A percentile compares a stretch with the other conserved stretches of the same genome.
phyloP scores from a whole-genome alignment of 225 moss, liverwort and hornwort genomes.

The Pseudisothecium myosuroides region DNA sequence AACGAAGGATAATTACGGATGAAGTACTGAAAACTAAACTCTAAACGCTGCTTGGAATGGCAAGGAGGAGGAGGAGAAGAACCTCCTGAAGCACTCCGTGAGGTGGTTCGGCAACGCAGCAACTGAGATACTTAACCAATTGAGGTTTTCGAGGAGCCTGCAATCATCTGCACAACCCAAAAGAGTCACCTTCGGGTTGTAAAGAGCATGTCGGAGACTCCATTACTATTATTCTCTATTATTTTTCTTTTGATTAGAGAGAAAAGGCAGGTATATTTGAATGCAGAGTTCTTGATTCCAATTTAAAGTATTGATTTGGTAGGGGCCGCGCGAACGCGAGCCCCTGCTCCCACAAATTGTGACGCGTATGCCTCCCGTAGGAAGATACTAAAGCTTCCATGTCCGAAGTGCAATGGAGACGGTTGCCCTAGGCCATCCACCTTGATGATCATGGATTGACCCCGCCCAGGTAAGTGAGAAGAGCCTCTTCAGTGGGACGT shows the following conservation, averaged over 20 bases:
- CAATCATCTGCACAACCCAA: background rate
- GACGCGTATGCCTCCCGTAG: conserved; percentile 58
- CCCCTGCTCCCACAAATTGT: conserved; percentile 57
- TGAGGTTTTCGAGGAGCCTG: background rate
- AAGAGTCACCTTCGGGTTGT: background rate
- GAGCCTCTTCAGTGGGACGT: rapidly evolving
- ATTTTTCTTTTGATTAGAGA: rapidly evolving
- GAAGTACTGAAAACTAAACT: background rate
- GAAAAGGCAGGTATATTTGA: rapidly evolving
- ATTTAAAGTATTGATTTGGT: background rate
- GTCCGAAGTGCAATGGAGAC: conserved; percentile 19
- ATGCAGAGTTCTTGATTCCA: rapidly evolving
- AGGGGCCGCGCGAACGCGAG: conserved; percentile 61
- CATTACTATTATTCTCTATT: rapidly evolving
- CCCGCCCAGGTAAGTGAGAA: conserved; percentile 9
- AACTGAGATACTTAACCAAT: background rate
- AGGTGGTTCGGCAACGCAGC: background rate
- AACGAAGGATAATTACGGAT: background rate
- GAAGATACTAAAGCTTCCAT: conserved; percentile 12
- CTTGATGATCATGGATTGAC: background rate
- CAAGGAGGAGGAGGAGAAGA: background rate
- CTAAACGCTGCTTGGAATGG: background rate
- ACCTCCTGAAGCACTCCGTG: background rate
- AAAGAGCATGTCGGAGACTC: too few species aligned
- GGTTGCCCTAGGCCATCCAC: conserved; percentile 21